These are phyloP conservation scores for Botryotinia globosa DNA, from an alignment of 2,329 filamentous ascomycete genomes.

Conservation along the genomic window DNA sequence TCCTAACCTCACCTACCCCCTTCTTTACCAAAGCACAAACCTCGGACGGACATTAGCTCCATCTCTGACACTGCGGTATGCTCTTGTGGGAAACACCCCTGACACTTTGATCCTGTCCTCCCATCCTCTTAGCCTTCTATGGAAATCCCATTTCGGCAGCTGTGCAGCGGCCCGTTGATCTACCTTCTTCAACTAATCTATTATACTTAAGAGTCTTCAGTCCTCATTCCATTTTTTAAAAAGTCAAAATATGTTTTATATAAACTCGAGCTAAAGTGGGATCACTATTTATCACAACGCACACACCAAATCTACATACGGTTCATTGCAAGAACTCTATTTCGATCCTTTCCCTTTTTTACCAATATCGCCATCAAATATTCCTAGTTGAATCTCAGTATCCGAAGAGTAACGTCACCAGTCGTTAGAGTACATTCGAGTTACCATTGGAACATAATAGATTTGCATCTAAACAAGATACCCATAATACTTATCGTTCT, in stretches of 20 bases:
- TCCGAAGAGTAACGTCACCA: background rate
- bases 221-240: background rate
- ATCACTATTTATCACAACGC: background rate
- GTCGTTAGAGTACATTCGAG: background rate
- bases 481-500: background rate
- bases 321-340: background rate
- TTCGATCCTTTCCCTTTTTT: constrained; percentile 5
- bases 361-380: background rate
- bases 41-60: constrained; percentile 20
- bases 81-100: constrained; percentile 16
- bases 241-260: background rate
- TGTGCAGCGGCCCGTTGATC: constrained; percentile 23
- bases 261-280: background rate
- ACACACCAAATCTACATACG: background rate
- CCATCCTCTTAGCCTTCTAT: constrained; percentile 17
- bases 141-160: constrained; percentile 12
- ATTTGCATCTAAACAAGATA: background rate
- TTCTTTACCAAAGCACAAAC: constrained; percentile 20
- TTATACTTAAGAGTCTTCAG: constrained; percentile 15
- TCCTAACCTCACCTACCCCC: constrained; percentile 12
- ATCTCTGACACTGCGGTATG: constrained; percentile 15
- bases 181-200: constrained; percentile 8
- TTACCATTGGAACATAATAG: background rate
- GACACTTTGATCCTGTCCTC: constrained; percentile 19
- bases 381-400: background rate